Conservation (phyloP, 2,329 filamentous ascomycete species). For the Lasiodiplodia theobromae region DNA sequence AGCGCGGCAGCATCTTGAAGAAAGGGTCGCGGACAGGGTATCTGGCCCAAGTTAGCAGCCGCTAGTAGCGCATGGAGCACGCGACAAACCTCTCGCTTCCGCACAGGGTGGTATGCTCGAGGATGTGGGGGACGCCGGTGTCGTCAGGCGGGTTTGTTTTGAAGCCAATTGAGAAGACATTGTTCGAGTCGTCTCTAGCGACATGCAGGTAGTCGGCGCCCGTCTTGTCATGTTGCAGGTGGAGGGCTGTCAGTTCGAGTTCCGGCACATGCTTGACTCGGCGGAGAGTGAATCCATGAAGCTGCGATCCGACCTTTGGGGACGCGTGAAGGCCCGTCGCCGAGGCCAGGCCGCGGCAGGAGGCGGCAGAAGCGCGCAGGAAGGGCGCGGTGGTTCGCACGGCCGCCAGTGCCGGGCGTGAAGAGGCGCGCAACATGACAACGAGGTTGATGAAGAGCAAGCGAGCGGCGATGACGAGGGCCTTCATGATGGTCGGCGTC, state of each 20-base stretch:
- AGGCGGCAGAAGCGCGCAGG: constrained; percentile 31
- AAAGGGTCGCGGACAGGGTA: constrained; percentile 98
- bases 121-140: constrained; percentile 93
- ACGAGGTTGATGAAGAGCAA: constrained; percentile 21
- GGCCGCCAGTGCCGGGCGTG: constrained; percentile 40
- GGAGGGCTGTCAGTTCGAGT: constrained; percentile 87
- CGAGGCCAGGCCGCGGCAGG: constrained; percentile 60
- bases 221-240: constrained; percentile 92
- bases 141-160: constrained; percentile 98
- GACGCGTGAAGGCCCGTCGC: constrained; percentile 79
- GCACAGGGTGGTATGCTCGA: constrained; percentile 96
- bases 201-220: constrained; percentile 96
- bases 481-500: constrained; percentile 24
- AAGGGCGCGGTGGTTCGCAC: constrained; percentile 32
- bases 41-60: constrained; percentile 53
- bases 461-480: constrained; percentile 23
- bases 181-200: constrained; percentile 93
- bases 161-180: constrained; percentile 99
- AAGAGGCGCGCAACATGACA: constrained; percentile 46
- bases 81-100: constrained; percentile 82
- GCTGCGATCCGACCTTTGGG: constrained; percentile 80
- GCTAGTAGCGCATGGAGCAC: background rate
- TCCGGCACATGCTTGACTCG: constrained; percentile 92
- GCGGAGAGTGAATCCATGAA: constrained; percentile 92
- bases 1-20: constrained; percentile 99